phyloP scores from a whole-genome alignment of 805 yeast species.

The Candida fluviatilis region DNA sequence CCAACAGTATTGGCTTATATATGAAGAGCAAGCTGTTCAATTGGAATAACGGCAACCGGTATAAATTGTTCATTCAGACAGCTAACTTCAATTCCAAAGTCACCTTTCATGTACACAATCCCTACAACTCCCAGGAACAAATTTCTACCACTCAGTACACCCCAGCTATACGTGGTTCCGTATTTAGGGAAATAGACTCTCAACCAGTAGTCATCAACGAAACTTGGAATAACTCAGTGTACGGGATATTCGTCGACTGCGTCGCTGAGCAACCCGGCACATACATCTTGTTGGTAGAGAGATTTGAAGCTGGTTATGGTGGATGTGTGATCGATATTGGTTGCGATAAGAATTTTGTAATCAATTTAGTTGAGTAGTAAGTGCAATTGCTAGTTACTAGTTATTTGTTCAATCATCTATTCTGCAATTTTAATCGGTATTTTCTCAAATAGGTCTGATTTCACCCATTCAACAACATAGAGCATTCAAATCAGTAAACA shows the following conservation, averaged over 20 bases:
- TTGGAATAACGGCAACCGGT: conserved; percentile 41
- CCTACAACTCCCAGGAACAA: conserved; percentile 25
- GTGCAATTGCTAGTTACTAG: not conserved
- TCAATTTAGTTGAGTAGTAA: not conserved
- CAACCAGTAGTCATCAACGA: conserved; percentile 31
- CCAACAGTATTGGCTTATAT: conserved; percentile 7
- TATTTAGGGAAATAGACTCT: conserved; percentile 27
- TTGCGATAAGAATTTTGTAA: conserved; percentile 10
- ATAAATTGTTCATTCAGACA: conserved; percentile 25
- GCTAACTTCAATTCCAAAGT: conserved; percentile 17
- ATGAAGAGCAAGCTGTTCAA: conserved; percentile 11
- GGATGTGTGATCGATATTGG: conserved; percentile 37
- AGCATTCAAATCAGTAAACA: too few relatives aligned
- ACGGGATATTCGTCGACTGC: conserved; percentile 41
- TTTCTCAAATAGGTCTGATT: too few relatives aligned
- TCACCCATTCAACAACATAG: too few relatives aligned
- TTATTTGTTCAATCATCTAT: not conserved
- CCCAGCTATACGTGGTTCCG: conserved; percentile 44
- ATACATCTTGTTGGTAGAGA: conserved; percentile 42
- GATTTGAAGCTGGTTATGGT: conserved; percentile 47
- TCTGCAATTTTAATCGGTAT: too few relatives aligned
- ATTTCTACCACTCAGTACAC: not conserved
- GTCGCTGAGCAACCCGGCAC: conserved; percentile 18
- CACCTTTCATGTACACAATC: conserved; percentile 22
- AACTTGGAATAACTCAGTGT: conserved; percentile 37